Evolutionary conservation across 2,329 filamentous ascomycete genomes (phyloP).

Genomic region (Xylaria digitata): DNA sequence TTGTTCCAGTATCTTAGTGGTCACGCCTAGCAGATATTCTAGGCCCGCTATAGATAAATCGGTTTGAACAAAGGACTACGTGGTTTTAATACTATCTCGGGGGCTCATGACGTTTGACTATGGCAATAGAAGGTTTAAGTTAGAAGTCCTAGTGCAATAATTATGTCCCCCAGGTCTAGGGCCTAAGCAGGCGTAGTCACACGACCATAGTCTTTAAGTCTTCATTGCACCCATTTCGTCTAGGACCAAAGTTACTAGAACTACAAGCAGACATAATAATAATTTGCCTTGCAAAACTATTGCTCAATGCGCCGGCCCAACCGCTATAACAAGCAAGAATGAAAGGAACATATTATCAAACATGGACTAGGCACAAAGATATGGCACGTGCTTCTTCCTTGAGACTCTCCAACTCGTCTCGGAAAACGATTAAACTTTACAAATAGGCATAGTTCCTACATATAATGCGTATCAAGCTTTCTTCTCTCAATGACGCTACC

Average conservation of each 20-base stretch:
- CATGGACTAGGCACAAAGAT: neutral
- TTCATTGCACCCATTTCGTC: neutral
- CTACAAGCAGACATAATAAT: neutral
- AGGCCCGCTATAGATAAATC: neutral
- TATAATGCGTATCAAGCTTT: neutral
- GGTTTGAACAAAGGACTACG: neutral
- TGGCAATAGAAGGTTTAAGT: conserved; percentile 17
- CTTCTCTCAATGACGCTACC: neutral
- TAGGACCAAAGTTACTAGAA: neutral
- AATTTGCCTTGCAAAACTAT: neutral
- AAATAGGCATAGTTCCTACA: neutral
- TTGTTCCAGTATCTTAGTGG: neutral
- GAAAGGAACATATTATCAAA: neutral
- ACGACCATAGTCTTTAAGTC: neutral
- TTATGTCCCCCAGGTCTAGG: neutral
- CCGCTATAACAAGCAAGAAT: neutral
- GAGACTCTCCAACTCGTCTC: neutral
- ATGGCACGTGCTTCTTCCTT: neutral
- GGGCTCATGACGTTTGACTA: neutral
- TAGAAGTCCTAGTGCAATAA: neutral
- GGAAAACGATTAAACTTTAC: neutral
- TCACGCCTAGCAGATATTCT: neutral
- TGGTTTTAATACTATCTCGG: neutral
- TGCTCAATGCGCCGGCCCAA: too few species aligned
- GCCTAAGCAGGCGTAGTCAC: conserved; percentile 3